Percentiles rank a stretch among this genome's conserved stretches.
These are phyloP conservation scores for Wallacemonas sp. DNA, from an alignment of 208 protist genomes.

Conservation along the genomic window DNA sequence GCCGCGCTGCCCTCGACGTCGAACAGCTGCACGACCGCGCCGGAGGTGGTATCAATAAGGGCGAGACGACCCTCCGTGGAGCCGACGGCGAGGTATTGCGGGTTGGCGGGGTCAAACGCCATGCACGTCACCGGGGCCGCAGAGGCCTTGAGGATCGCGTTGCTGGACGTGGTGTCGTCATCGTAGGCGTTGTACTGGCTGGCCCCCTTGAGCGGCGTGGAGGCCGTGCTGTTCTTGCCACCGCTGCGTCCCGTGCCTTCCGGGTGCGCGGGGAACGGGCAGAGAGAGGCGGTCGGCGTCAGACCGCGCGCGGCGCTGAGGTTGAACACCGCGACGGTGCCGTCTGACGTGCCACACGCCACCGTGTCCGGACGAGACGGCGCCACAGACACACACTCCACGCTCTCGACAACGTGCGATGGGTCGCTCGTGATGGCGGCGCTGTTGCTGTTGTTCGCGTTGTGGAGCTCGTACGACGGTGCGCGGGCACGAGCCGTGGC, in stretches of 20 bases:
- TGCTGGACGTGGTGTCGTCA: slow-evolving; percentile 9
- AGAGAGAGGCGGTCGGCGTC: slow-evolving; percentile 41
- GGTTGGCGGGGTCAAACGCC: slow-evolving; percentile 72
- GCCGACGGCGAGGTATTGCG: slow-evolving; percentile 68
- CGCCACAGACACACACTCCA: slow-evolving; percentile 70
- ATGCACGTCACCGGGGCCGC: slow-evolving; percentile 55
- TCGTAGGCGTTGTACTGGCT: slow-evolving; percentile 14
- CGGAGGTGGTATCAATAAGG: slow-evolving; percentile 51
- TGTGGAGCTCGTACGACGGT: slow-evolving; percentile 24
- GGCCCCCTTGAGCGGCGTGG: neutral
- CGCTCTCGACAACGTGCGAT: slow-evolving; percentile 33
- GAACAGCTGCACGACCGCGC: slow-evolving; percentile 57
- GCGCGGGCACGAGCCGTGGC: neutral
- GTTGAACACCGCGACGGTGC: slow-evolving; percentile 55
- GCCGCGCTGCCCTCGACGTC: slow-evolving; percentile 36
- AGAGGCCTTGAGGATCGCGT: slow-evolving; percentile 23
- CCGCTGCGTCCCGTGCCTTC: slow-evolving; percentile 9
- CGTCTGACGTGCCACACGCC: slow-evolving; percentile 78
- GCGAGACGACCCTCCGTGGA: slow-evolving; percentile 72
- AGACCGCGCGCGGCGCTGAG: slow-evolving; percentile 76
- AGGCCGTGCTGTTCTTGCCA: neutral
- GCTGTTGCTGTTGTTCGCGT: slow-evolving; percentile 19
- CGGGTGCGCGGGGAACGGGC: slow-evolving; percentile 53
- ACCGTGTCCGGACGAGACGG: slow-evolving; percentile 63
- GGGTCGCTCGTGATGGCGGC: neutral